These are phyloP conservation scores for Parsonsia alboflavescens DNA, from an alignment of 257 asterid genomes.

Conservation along the genomic window DNA sequence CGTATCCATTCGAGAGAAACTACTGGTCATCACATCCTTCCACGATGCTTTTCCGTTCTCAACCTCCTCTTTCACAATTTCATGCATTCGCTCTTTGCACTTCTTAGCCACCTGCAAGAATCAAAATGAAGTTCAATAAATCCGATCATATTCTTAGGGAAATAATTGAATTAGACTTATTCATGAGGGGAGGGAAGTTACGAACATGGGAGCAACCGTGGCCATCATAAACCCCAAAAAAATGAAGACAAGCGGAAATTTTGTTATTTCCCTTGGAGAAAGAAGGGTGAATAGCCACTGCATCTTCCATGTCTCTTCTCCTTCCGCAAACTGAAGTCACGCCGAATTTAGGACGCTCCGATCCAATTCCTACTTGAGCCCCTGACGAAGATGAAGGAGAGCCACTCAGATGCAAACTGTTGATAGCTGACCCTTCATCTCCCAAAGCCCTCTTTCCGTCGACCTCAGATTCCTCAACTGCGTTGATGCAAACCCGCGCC, in stretches of 20 bases:
- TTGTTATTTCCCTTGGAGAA: conserved; percentile 24
- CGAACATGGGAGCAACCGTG: conserved; percentile 98
- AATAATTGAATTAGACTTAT: background rate
- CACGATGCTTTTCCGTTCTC: conserved; percentile 42
- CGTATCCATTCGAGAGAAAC: conserved; percentile 72
- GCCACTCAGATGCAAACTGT: conserved; percentile 9
- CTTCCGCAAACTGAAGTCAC: conserved; percentile 77
- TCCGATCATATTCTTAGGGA: background rate
- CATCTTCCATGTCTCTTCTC: conserved; percentile 92
- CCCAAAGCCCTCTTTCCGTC: conserved; percentile 4
- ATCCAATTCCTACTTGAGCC: background rate
- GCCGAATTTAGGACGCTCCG: conserved; percentile 53
- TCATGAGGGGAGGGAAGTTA: background rate
- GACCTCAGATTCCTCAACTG: background rate
- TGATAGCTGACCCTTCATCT: conserved; percentile 4
- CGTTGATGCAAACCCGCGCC: background rate
- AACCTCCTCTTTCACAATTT: conserved; percentile 61
- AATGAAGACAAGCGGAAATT: conserved; percentile 34
- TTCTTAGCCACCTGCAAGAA: conserved; percentile 67
- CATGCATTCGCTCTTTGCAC: conserved; percentile 90
- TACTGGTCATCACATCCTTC: conserved; percentile 47
- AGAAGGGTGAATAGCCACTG: conserved; percentile 56
- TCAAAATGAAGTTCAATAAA: background rate
- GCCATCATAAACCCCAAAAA: conserved; percentile 88
- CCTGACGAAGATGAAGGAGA: conserved; percentile 8